A percentile compares a stretch with the other conserved stretches of the same genome.
phyloP scores from a whole-genome alignment of 2,329 filamentous ascomycete species.

The Hortaea sp. region DNA sequence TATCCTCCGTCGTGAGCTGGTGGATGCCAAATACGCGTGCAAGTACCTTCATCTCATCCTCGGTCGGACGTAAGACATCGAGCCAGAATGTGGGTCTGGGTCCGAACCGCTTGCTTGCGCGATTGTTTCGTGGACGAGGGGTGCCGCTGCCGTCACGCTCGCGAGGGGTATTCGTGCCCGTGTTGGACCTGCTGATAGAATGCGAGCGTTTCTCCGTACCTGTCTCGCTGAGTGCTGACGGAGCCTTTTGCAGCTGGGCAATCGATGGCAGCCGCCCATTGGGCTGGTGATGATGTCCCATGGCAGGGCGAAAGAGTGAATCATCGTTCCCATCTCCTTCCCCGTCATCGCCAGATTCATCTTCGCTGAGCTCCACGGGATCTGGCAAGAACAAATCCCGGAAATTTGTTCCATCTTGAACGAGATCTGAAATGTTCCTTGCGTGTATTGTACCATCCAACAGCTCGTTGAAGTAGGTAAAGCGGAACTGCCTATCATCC shows the following conservation, averaged over 20 bases:
- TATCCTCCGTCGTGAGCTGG: constrained; percentile 88
- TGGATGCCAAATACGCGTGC: constrained; percentile 92
- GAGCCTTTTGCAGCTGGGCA: neutral
- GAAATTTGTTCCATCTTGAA: constrained; percentile 77
- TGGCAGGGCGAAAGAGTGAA: neutral
- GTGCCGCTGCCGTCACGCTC: constrained; percentile 1
- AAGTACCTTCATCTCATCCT: constrained; percentile 89
- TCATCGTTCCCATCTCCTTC: constrained; percentile 8
- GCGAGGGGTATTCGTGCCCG: constrained; percentile 40
- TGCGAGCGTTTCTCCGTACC: constrained; percentile 12
- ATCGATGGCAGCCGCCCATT: constrained; percentile 1
- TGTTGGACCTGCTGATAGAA: constrained; percentile 27
- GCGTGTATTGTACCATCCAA: constrained; percentile 94
- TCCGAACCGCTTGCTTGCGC: constrained; percentile 43
- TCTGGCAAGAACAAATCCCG: constrained; percentile 85
- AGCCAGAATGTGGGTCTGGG: constrained; percentile 94
- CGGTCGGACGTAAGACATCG: constrained; percentile 81
- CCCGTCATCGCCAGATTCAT: constrained; percentile 55
- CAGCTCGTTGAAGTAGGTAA: constrained; percentile 98
- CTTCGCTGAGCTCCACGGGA: constrained; percentile 61
- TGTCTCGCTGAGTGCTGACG: neutral
- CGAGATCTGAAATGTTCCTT: constrained; percentile 84
- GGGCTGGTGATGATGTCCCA: neutral
- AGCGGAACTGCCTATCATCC: constrained; percentile 84
- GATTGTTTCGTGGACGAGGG: neutral